These are phyloP conservation scores for Cryptococcus maquisensis DNA, from an alignment of 1,284 basidiomycete species.

Conservation along the genomic window DNA sequence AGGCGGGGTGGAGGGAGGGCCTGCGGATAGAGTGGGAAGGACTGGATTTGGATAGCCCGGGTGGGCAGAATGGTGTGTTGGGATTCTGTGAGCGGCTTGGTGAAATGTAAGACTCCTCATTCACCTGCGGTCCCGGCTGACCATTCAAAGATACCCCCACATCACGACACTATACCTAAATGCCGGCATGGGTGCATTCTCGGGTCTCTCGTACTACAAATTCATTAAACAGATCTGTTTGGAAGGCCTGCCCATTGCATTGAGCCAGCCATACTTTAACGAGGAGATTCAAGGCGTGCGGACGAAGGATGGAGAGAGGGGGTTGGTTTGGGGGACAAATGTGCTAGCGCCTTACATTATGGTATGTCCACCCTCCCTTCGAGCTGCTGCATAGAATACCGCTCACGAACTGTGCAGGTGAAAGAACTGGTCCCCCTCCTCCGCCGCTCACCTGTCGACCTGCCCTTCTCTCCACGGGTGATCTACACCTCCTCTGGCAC, in stretches of 20 bases:
- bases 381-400: neutral
- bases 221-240: slow-evolving; percentile 57
- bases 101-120: neutral
- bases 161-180: slow-evolving; percentile 78
- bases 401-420: slow-evolving; percentile 23
- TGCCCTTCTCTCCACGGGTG: slow-evolving; percentile 57
- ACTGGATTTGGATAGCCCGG: slow-evolving; percentile 60
- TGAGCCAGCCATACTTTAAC: slow-evolving; percentile 62
- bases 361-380: slow-evolving; percentile 52
- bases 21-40: slow-evolving; percentile 60
- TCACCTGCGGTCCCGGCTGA: neutral
- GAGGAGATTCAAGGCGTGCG: slow-evolving; percentile 60
- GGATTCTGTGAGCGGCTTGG: slow-evolving; percentile 60
- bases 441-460: slow-evolving; percentile 33
- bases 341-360: slow-evolving; percentile 76
- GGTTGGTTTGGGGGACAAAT: slow-evolving; percentile 80
- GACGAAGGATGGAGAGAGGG: slow-evolving; percentile 65
- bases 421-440: slow-evolving; percentile 43
- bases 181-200: slow-evolving; percentile 68
- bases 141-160: slow-evolving; percentile 64
- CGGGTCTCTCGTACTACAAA: slow-evolving; percentile 56
- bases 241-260: slow-evolving; percentile 49
- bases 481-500: slow-evolving; percentile 78
- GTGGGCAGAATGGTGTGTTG: slow-evolving; percentile 58
- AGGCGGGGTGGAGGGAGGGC: slow-evolving; percentile 59